Conservation (phyloP, 192 early-diverging fungal genomes). For the Rhizoclosmatium globosum region DNA sequence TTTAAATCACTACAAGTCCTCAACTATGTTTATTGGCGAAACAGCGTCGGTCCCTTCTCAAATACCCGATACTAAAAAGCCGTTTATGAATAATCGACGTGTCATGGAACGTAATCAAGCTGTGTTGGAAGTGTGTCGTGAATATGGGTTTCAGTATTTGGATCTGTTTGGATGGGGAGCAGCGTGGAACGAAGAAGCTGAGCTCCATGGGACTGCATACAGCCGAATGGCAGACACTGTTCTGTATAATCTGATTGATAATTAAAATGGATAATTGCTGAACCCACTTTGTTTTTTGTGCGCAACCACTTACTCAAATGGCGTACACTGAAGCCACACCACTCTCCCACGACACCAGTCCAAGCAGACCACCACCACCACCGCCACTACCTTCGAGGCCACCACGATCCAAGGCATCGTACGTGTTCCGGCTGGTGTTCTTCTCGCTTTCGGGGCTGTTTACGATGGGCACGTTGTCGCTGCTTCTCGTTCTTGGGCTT, state of each 20-base stretch:
- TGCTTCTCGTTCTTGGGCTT: slow-evolving; percentile 8
- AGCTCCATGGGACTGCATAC: too few relatives aligned
- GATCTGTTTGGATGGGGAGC: background rate
- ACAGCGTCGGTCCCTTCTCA: background rate
- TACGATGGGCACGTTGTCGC: background rate
- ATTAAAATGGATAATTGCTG: too few relatives aligned
- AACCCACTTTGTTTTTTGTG: too few relatives aligned
- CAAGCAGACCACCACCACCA: too few relatives aligned
- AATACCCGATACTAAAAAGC: background rate
- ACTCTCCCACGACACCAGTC: too few relatives aligned
- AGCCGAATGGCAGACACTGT: too few relatives aligned
- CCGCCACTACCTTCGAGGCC: too few relatives aligned
- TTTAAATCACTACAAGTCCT: background rate
- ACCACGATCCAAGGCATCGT: background rate
- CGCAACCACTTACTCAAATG: too few relatives aligned
- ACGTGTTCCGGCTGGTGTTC: background rate
- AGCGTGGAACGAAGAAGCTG: background rate
- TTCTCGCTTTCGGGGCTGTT: background rate
- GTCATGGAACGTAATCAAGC: background rate
- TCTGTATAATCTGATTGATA: too few relatives aligned
- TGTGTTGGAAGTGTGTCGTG: background rate
- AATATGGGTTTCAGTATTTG: background rate
- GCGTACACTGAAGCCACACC: too few relatives aligned
- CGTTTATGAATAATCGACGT: background rate
- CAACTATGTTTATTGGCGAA: background rate